Evolutionary conservation across 2,329 filamentous ascomycete species (phyloP), one percentile per base, ranked within the genome.

Genomic region (Colletotrichum sp.): DNA sequence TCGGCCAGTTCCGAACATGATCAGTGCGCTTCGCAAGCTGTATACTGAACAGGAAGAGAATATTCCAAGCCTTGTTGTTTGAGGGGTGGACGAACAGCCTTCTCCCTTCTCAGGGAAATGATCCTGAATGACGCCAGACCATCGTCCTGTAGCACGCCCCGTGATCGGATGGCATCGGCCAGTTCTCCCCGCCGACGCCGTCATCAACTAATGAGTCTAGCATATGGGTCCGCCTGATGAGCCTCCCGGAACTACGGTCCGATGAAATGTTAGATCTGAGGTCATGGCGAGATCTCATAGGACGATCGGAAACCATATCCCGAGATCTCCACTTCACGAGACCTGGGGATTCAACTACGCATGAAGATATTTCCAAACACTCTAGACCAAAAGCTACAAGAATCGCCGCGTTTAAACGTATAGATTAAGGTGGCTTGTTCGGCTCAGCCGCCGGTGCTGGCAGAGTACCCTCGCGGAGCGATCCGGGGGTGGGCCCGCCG

Each of bases 241-340:
- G 32, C 8, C 16, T 49, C 9, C 32, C 67, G 60, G 72, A 66
- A 75, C 16, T 49, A 49, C 7, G 68, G n/a, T 24, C 72, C 60
- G 72, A 59, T 21, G 30, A 3, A 21, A 60, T 65, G 34, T 30
- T 9, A 62, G 16, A 36, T 62, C 44, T 57, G n/a, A 59, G 34
- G 49, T 13, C n/a, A 30, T n/a, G 5, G 57, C 18, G 28, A 32
- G 59, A 32, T 71, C 36, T 52, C 21, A 72, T 75, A 49, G 68
- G 68, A 32, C 5, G 55, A 39, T 75, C 68, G 68, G 72, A 72
- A 75, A 55, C 62, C 30, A n/a, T n/a, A 60, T 72, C 16, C 68
- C 68, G 68, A 75, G 15, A n/a, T 32, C 72, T 26, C 68, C 62
- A 63, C 72, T 12, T 30, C 8, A 16, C 26, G 10, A 21, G 9